Evolutionary conservation across 768 basidiomycete genomes (phyloP), one percentile per base, ranked within the genome.

Genomic region (Neoboletus subvelutipes): DNA sequence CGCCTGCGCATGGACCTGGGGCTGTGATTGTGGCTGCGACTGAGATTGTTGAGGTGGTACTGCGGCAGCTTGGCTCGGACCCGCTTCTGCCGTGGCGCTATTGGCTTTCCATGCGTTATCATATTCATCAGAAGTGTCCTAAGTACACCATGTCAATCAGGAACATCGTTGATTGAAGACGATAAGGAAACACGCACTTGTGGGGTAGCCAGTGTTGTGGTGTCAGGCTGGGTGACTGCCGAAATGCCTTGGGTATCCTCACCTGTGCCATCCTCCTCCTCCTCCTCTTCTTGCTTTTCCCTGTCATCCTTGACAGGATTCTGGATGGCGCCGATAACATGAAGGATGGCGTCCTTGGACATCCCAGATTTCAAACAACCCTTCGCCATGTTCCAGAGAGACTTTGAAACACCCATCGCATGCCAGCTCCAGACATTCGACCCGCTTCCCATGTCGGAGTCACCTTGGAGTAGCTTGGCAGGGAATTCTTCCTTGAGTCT

Each of bases 401-500:
- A 76, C 52, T 77, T 76, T 6, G 86, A 87, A 18, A 91, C 87
- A 4, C 90, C 90, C 66, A 86, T 76, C 1, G 85, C 83, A 55
- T 83, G 83, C 89, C 89, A 92, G 66, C 83, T 87, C 89, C 89
- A 92, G 11, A 87, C 78, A 54, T 82, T 79, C 2, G 78, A 58
- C 1, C 81, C 84, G 41, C 76, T 78, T 0, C 86, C 87, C 17
- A 82, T 76, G 60, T 89, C 83, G 0, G 78, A 71, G 52, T 82
- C 82, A 11, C 80, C 79, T 46, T 83, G 80, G 43, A 88, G 67
- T 1, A 92, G 67, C 5, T 75, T 78, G 0, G 85, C 88, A 0
- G 90, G 88, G 60, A 92, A 86, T 71, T 92, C 90, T 60, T 89
- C 86, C 57, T 80, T 82, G 20, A 92, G 77, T 56, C 82, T 82